Conservation (phyloP, 1,284 basidiomycete genomes). For the Coniferiporia sulphurascens region DNA sequence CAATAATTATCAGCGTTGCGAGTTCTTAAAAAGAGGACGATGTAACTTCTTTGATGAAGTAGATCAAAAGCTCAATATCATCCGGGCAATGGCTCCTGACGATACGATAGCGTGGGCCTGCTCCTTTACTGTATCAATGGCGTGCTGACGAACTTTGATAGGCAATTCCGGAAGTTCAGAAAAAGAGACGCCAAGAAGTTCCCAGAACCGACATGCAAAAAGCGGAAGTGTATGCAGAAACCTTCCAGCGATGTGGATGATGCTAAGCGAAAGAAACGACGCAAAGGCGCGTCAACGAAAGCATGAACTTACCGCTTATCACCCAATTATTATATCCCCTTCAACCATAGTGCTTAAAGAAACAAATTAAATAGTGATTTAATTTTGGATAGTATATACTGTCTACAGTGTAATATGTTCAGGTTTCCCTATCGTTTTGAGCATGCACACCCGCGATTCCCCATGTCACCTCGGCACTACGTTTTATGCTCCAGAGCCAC, state of each 20-base stretch:
- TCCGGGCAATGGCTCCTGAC: neutral
- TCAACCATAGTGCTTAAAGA: no score
- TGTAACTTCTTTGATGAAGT: neutral
- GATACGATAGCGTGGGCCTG: neutral
- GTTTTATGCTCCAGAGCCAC: slow-evolving; percentile 77
- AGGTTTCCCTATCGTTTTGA: neutral
- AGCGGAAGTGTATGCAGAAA: neutral
- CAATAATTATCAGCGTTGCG: neutral
- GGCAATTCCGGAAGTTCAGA: neutral
- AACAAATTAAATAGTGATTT: no score
- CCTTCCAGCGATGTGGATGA: neutral
- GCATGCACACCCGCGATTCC: slow-evolving; percentile 31
- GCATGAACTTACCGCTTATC: neutral
- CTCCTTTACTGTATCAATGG: neutral
- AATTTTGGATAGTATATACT: neutral
- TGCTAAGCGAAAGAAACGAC: no score
- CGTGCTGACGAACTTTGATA: neutral
- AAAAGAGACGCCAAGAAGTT: neutral
- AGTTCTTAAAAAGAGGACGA: neutral
- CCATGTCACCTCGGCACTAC: slow-evolving; percentile 64
- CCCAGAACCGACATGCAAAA: neutral
- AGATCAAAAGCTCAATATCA: neutral
- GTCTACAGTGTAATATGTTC: neutral
- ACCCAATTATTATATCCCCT: no score
- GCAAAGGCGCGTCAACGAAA: neutral